Base-by-base conservation (phyloP, 1,284 basidiomycete genomes). In the Pascua guehoae region DNA sequence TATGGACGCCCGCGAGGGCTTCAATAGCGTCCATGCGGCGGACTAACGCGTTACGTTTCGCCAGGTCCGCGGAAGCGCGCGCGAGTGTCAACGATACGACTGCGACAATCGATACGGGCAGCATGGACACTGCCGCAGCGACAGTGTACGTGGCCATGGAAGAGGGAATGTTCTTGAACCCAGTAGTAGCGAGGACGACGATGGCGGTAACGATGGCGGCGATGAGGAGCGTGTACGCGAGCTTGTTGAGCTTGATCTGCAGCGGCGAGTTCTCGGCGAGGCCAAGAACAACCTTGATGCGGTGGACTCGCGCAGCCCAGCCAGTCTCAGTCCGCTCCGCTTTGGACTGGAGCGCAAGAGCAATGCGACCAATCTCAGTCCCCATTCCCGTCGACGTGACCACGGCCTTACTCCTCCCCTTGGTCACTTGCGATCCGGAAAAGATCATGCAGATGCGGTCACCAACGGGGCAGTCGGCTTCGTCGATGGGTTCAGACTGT, bases 311-410 rank as follows among this genome's bases (percentile, higher is more conserved):
- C 1, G 66, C 67, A 5, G 59, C 60, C 62, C 74, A 78, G 5
- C 77, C 77, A n/a, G 60, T 73, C 39, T 71, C 67, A 7, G 66
- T 76, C 18, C 67, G 62, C 32, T 64, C 68, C 24, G 71, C 79
- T 56, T 79, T 79, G 43, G 70, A 64, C 40, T 75, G 73, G 61
- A 82, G 76, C 2, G 80, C 79, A 12, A 72, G 63, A 3, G 84
- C 84, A 62, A 86, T 86, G 49, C 80, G 81, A 16, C 85, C 84
- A 47, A 87, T 81, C 75, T 85, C 83, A 15, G 85, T 87, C 58
- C 77, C 76, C 86, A 88, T 88, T 5, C 82, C 86, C 10, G 84
- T 87, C 4, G 78, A 79, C 53, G 83, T 79, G 53, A 85, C 82
- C 42, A 87, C 77, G 43, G 83, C 83, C 8, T 79, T 79, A 1